Evolutionary conservation across 2,329 filamentous ascomycete genomes (phyloP).

Genomic region (Calonectria leucothoes): DNA sequence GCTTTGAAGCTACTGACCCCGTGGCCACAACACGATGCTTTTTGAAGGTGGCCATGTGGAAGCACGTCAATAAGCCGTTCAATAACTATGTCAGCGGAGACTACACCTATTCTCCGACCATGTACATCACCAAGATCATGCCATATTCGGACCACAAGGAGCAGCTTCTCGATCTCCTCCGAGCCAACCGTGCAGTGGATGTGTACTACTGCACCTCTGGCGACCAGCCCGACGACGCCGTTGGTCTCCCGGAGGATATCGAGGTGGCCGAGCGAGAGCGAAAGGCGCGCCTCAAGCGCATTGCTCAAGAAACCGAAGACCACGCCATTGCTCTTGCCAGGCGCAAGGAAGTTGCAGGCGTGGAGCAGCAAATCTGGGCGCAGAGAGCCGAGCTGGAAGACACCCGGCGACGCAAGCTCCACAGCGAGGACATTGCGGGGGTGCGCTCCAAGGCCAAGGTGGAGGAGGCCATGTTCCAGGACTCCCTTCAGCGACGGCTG

Average conservation of each 20-base stretch:
- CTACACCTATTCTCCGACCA: constrained; percentile 72
- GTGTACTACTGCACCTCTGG: constrained; percentile 66
- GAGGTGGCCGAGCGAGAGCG: constrained; percentile 62
- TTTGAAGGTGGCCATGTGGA: constrained; percentile 74
- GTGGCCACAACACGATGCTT: constrained; percentile 67
- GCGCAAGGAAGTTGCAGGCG: constrained; percentile 61
- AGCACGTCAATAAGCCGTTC: constrained; percentile 69
- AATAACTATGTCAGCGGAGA: constrained; percentile 65
- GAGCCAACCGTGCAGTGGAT: constrained; percentile 63
- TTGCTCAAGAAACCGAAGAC: constrained; percentile 60
- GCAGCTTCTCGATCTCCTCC: constrained; percentile 60
- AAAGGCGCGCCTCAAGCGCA: constrained; percentile 57
- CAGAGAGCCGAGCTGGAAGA: constrained; percentile 65
- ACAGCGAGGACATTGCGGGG: constrained; percentile 57
- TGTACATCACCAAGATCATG: constrained; percentile 66
- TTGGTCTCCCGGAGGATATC: constrained; percentile 64
- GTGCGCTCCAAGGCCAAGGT: constrained; percentile 58
- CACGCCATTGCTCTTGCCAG: constrained; percentile 60
- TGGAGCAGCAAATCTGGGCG: constrained; percentile 63
- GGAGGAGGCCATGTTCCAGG: constrained; percentile 55
- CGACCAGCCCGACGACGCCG: constrained; percentile 64
- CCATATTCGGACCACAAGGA: constrained; percentile 51
- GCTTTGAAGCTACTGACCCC: constrained; percentile 67
- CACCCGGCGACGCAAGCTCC: constrained; percentile 58
- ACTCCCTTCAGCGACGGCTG: constrained; percentile 50